A percentile compares a stretch with the other conserved stretches of the same genome.
These are phyloP conservation scores for Otatea glauca DNA, from an alignment of 176 grass and related monocot genomes.

Conservation along the genomic window DNA sequence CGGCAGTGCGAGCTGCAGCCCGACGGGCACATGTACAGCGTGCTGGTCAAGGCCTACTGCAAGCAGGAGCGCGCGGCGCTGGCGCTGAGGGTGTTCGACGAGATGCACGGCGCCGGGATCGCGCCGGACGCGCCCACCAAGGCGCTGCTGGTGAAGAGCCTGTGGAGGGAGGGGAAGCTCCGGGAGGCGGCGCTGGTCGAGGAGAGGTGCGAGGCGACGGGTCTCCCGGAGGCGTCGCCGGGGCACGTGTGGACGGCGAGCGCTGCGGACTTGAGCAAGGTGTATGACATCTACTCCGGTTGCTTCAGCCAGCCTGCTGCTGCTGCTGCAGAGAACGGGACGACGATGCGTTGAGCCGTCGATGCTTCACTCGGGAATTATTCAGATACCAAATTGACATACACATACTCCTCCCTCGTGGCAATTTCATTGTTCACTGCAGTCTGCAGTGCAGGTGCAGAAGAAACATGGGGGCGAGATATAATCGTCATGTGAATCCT, in stretches of 20 bases:
- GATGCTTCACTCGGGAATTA: neutral
- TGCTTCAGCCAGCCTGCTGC: conserved; percentile 49
- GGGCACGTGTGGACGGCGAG: conserved; percentile 84
- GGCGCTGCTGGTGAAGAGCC: conserved; percentile 79
- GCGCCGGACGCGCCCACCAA: conserved; percentile 65
- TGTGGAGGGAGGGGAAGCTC: conserved; percentile 93
- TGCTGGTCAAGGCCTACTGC: conserved; percentile 75
- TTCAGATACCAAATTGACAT: neutral
- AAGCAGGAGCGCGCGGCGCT: conserved; percentile 70
- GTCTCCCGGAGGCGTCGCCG: conserved; percentile 59
- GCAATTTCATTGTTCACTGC: neutral
- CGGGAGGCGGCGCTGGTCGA: conserved; percentile 69
- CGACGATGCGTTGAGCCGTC: neutral
- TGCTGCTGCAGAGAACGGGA: neutral
- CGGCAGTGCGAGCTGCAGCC: conserved; percentile 69
- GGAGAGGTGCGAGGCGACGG: conserved; percentile 60
- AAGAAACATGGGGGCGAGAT: neutral
- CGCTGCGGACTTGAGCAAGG: conserved; percentile 59
- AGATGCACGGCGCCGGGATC: conserved; percentile 67
- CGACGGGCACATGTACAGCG: conserved; percentile 78
- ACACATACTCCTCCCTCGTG: neutral
- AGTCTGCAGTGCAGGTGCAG: too few relatives aligned
- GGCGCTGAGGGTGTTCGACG: conserved; percentile 71
- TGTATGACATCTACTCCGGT: conserved; percentile 66
- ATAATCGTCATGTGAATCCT: too few relatives aligned